phyloP scores from a whole-genome alignment of 345 rosid species.

The Streptanthus diversifolius region DNA sequence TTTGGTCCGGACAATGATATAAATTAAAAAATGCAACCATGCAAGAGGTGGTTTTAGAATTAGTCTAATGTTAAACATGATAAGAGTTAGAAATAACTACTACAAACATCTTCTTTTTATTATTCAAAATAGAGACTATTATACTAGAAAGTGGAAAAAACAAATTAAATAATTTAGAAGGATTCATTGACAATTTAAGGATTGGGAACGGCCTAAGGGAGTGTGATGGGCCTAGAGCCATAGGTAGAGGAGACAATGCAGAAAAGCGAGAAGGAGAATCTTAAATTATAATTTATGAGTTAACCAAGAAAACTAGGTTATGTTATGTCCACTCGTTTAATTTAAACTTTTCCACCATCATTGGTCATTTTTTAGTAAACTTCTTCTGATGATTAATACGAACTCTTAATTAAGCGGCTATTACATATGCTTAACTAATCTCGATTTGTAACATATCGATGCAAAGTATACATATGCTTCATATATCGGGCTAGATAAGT shows the following conservation, averaged over 20 bases:
- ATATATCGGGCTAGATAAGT: no score
- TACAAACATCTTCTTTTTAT: no score
- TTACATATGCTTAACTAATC: background rate
- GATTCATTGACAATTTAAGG: constrained; percentile 14
- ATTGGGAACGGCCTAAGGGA: constrained; percentile 21
- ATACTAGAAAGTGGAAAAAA: background rate
- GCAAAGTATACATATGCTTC: no score
- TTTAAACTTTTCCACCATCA: background rate
- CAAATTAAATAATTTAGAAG: background rate
- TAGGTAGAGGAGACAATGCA: constrained; percentile 14
- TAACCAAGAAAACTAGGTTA: constrained; percentile 9
- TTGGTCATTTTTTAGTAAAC: constrained; percentile 7
- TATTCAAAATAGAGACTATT: background rate
- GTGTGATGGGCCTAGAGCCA: constrained; percentile 29
- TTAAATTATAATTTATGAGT: constrained; percentile 10
- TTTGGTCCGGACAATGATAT: no score
- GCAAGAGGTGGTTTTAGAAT: no score
- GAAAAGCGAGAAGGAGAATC: background rate
- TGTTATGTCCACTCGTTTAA: background rate
- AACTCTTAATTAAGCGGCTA: background rate
- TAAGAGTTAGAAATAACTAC: no score
- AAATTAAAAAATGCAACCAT: no score
- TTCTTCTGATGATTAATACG: background rate
- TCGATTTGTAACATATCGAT: background rate
- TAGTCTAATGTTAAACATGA: no score